Evolutionary conservation across 2,329 filamentous ascomycete genomes (phyloP), one percentile per base, ranked within the genome.

Genomic region (Diplocarpon rosae): DNA sequence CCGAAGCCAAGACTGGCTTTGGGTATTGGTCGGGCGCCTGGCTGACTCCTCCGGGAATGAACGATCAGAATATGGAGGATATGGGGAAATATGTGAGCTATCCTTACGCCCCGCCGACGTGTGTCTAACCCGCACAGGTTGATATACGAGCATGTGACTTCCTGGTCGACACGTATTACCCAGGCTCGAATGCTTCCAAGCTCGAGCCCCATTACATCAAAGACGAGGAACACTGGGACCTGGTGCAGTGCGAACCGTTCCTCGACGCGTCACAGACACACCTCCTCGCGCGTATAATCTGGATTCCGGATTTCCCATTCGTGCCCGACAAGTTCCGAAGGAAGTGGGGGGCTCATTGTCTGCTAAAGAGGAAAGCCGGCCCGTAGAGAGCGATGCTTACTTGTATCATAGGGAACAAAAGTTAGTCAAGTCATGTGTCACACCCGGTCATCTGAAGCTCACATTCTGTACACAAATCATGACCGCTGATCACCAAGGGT

Each of bases 51-150:
- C 68, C 70, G 39, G 90, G 90, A 2, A 86, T 98, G 79, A 98
- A 98, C 61, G 87, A 94, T 61, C 76, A 78, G 51, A 98, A 98
- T 58, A 70, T 80, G 52, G 89, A 95, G 63, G 92, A 98, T 61
- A 62, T 74, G 49, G 75, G 78, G 47, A 98, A 96, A 76, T 94
- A 96, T 62, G 83, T 80, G 60, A 67, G 75, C n/a, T 29, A 16
- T 17, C 37, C 14, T 12, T 15, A 24, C 1, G 10, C 7, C 10
- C 24, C 14, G 12, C 16, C 2, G 37, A 10, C 33, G 42, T 30
- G 47, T 41, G 33, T 24, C 38, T 42, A 17, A 39, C 9, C n/a
- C 54, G 34, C 46, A 30, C 47, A 80, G 74, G 70, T 79, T 30
- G 79, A 90, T 48, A 66, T 93, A 35, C 70, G 72, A 24, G 71